Conservation (phyloP, 306 rosid genomes). For the Biancaea sappan region DNA sequence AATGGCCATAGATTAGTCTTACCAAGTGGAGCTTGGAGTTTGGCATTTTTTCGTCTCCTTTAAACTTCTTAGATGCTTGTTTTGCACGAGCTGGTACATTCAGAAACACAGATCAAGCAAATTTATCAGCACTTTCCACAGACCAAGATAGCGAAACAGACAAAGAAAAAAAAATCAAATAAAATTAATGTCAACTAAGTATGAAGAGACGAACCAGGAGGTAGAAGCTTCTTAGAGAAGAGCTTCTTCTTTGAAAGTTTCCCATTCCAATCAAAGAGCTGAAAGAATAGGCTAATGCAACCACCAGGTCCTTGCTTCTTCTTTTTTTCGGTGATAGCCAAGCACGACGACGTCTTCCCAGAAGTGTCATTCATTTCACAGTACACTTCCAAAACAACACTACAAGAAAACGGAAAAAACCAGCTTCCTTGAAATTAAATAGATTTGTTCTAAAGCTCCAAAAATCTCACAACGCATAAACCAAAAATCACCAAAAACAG, state of each 20-base stretch:
- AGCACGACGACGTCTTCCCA: constrained; percentile 50
- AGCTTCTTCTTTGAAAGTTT: constrained; percentile 80
- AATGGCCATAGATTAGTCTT: background rate
- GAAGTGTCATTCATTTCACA: constrained; percentile 63
- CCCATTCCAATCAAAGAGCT: constrained; percentile 91
- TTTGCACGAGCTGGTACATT: constrained; percentile 58
- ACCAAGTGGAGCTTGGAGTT: constrained; percentile 79
- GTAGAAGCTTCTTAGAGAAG: constrained; percentile 77
- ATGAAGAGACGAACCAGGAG: constrained; percentile 57
- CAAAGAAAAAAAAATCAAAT: background rate
- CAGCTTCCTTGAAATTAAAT: constrained; percentile 24
- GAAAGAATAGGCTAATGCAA: constrained; percentile 86
- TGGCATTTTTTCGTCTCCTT: constrained; percentile 76
- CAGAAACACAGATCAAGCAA: constrained; percentile 33
- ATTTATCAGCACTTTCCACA: constrained; percentile 30
- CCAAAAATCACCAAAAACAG: background rate
- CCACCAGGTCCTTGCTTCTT: constrained; percentile 72
- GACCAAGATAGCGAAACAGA: background rate
- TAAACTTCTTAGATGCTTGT: constrained; percentile 57
- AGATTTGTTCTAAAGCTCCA: constrained; percentile 20
- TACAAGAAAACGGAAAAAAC: background rate
- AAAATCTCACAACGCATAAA: background rate
- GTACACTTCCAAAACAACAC: constrained; percentile 7
- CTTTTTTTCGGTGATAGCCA: constrained; percentile 75
- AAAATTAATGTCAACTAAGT: background rate